Percentiles rank a stretch among this genome's conserved stretches.
Evolutionary conservation across 1,284 basidiomycete species (phyloP).

Genomic region (Exobasidium rhododendri): DNA sequence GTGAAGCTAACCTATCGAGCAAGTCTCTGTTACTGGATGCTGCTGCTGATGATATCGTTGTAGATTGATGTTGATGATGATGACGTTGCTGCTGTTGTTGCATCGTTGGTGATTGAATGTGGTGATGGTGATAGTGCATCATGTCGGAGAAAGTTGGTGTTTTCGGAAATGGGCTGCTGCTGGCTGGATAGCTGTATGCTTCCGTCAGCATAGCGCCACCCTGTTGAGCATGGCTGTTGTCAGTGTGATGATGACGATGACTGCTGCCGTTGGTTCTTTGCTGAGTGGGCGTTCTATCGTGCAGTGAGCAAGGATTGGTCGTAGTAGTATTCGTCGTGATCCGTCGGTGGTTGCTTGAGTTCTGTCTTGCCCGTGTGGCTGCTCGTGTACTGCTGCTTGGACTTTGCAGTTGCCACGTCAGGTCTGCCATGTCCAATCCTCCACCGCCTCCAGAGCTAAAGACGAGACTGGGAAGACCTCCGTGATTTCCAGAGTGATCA

Average conservation of each 20-base stretch:
- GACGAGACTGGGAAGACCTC: not conserved
- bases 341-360: not conserved
- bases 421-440: conserved; percentile 4
- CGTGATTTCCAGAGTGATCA: not conserved
- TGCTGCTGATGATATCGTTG: no score
- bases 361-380: not conserved
- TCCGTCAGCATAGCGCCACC: no score
- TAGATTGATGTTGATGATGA: not conserved
- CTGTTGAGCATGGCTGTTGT: not conserved
- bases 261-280: not conserved
- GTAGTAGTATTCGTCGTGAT: not conserved
- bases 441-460: not conserved
- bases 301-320: not conserved
- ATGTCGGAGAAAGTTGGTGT: conserved; percentile 6
- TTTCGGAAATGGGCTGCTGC: conserved; percentile 7
- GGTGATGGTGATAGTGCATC: not conserved
- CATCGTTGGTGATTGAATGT: not conserved
- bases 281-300: not conserved
- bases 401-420: conserved; percentile 10
- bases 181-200: not conserved
- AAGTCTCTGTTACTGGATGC: no score
- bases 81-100: not conserved
- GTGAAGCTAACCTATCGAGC: no score
- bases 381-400: conserved; percentile 3
- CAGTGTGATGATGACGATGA: not conserved